Conservation (phyloP, 106 monocot genomes). For the Triglochin maritima region DNA sequence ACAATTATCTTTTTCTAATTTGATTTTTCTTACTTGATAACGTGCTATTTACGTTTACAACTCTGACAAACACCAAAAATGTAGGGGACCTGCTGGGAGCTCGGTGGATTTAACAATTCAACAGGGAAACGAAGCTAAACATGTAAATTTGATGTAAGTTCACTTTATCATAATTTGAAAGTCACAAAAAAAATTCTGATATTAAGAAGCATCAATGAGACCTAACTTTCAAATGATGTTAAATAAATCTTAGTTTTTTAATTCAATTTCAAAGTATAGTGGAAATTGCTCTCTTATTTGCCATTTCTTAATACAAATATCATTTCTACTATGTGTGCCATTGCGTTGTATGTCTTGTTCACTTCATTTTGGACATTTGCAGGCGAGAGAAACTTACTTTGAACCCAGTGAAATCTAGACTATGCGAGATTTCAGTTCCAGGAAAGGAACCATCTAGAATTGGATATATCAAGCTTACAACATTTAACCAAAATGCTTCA, state of each 20-base stretch:
- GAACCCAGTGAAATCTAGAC: slow-evolving; percentile 80
- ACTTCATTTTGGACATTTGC: neutral
- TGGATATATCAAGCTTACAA: slow-evolving; percentile 87
- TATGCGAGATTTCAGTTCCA: slow-evolving; percentile 61
- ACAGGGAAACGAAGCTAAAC: slow-evolving; percentile 50
- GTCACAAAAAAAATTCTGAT: no score
- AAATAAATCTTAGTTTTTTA: no score
- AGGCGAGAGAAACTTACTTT: slow-evolving; percentile 76
- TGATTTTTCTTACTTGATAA: neutral
- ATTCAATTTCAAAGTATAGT: no score
- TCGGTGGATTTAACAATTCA: slow-evolving; percentile 60
- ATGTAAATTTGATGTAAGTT: slow-evolving; percentile 60
- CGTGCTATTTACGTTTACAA: no score
- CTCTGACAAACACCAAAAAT: neutral
- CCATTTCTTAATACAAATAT: no score
- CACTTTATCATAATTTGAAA: no score
- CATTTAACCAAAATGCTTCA: slow-evolving; percentile 96
- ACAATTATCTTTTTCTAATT: no score
- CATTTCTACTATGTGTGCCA: no score
- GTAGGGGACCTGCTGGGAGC: slow-evolving; percentile 86
- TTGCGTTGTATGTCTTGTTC: no score
- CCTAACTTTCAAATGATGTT: no score
- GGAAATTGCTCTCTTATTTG: no score
- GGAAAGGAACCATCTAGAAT: slow-evolving; percentile 51
- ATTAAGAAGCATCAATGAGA: no score